Percentiles rank a stretch among this genome's conserved stretches.
phyloP scores from a whole-genome alignment of 768 basidiomycete genomes.

The Russula griseocarnosa region DNA sequence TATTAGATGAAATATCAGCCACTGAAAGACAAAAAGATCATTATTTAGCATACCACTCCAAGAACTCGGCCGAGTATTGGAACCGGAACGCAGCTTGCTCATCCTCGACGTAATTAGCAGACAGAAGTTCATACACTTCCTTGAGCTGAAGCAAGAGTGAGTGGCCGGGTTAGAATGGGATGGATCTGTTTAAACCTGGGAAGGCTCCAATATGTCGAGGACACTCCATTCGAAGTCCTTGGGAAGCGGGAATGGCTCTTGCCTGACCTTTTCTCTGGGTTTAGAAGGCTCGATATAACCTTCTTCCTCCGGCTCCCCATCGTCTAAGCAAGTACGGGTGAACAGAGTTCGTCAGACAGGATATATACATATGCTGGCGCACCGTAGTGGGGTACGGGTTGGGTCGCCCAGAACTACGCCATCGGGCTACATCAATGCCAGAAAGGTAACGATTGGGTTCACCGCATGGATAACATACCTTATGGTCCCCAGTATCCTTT shows the following conservation, averaged over 20 bases:
- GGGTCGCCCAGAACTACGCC: constrained; percentile 90
- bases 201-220: constrained; percentile 72
- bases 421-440: constrained; percentile 5
- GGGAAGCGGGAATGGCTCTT: constrained; percentile 84
- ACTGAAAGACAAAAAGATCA: background rate
- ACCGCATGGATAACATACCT: constrained; percentile 47
- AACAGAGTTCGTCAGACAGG: constrained; percentile 3
- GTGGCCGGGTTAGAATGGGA: background rate
- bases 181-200: constrained; percentile 49
- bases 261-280: constrained; percentile 71
- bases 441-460: constrained; percentile 7
- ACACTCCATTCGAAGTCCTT: constrained; percentile 90
- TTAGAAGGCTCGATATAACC: constrained; percentile 86
- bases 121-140: constrained; percentile 89
- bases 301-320: constrained; percentile 63
- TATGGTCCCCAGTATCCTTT: constrained; percentile 84
- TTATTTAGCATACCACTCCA: constrained; percentile 62
- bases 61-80: constrained; percentile 91
- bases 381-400: constrained; percentile 93
- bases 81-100: constrained; percentile 95
- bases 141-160: constrained; percentile 53
- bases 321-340: constrained; percentile 42
- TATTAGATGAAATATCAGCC: constrained; percentile 33
- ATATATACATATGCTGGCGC: constrained; percentile 19
- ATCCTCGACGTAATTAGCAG: constrained; percentile 94